Evolutionary conservation across 1,284 basidiomycete species (phyloP).

Genomic region (Wolfiporia cocos): DNA sequence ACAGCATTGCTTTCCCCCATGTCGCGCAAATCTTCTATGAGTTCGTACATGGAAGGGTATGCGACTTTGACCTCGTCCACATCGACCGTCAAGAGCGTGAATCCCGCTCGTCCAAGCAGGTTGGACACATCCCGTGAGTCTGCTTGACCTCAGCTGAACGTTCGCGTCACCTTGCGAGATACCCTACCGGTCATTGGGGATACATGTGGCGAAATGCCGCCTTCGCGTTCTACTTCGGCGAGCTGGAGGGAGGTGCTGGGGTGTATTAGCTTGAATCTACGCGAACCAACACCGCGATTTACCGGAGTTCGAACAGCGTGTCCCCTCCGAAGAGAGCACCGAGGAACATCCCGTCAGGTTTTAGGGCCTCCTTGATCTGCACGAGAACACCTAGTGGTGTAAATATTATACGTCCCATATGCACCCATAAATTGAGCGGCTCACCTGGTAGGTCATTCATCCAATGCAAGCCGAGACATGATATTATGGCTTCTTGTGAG

Average conservation of each 20-base stretch:
- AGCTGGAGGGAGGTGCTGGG: conserved; percentile 87
- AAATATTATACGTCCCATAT: background rate
- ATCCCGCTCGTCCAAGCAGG: conserved; percentile 88
- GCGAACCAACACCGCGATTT: conserved; percentile 4
- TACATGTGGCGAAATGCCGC: conserved; percentile 91
- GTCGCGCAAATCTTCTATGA: conserved; percentile 87
- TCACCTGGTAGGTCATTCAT: conserved; percentile 93
- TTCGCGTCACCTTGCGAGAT: background rate
- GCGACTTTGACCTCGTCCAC: conserved; percentile 89
- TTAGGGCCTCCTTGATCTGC: conserved; percentile 82
- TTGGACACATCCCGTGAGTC: conserved; percentile 91
- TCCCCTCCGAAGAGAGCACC: conserved; percentile 96
- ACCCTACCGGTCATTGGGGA: conserved; percentile 93
- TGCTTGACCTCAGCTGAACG: conserved; percentile 23
- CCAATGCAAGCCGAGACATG: conserved; percentile 93
- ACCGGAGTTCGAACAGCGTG: conserved; percentile 93
- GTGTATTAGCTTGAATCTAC: background rate
- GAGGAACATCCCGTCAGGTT: conserved; percentile 93
- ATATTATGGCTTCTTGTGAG: conserved; percentile 90
- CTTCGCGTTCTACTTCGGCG: conserved; percentile 91
- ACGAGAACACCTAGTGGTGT: conserved; percentile 66
- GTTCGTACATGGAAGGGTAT: conserved; percentile 96
- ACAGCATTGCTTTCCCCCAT: conserved; percentile 98
- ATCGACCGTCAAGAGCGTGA: conserved; percentile 92
- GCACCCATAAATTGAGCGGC: conserved; percentile 11